Conservation (phyloP, 768 basidiomycete genomes). For the Thelephora aurantiotincta region DNA sequence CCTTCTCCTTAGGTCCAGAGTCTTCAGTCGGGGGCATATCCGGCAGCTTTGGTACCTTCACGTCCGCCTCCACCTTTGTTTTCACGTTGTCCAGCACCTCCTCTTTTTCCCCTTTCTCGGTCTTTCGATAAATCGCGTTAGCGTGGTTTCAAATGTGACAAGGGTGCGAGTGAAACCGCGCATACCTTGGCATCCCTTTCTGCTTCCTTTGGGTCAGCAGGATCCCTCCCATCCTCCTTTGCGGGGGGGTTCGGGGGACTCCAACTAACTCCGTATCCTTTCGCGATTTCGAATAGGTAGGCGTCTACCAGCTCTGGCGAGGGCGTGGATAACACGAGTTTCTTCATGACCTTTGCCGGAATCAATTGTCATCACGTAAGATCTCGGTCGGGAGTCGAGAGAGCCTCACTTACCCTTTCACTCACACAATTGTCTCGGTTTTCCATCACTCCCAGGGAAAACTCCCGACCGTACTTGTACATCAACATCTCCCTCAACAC, state of each 20-base stretch:
- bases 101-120: neutral
- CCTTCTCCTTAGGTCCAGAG: slow-evolving; percentile 12
- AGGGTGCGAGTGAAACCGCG: neutral
- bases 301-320: slow-evolving; percentile 66
- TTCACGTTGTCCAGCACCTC: slow-evolving; percentile 11
- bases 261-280: slow-evolving; percentile 72
- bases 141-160: too few relatives aligned
- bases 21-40: slow-evolving; percentile 38
- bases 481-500: slow-evolving; percentile 85
- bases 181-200: slow-evolving; percentile 27
- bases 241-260: slow-evolving; percentile 19
- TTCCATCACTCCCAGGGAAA: slow-evolving; percentile 74
- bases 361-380: neutral
- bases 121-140: neutral
- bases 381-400: neutral
- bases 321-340: slow-evolving; percentile 59
- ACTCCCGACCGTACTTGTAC: slow-evolving; percentile 93
- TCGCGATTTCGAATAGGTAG: slow-evolving; percentile 82
- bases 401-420: slow-evolving; percentile 45
- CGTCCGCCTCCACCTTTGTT: slow-evolving; percentile 13
- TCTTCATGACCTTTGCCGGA: slow-evolving; percentile 49
- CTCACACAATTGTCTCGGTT: slow-evolving; percentile 73
- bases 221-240: slow-evolving; percentile 13
- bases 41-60: slow-evolving; percentile 29
- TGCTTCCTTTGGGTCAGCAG: slow-evolving; percentile 13